phyloP scores from a whole-genome alignment of 2,329 filamentous ascomycete genomes.

The Periglandula ipomoeae region DNA sequence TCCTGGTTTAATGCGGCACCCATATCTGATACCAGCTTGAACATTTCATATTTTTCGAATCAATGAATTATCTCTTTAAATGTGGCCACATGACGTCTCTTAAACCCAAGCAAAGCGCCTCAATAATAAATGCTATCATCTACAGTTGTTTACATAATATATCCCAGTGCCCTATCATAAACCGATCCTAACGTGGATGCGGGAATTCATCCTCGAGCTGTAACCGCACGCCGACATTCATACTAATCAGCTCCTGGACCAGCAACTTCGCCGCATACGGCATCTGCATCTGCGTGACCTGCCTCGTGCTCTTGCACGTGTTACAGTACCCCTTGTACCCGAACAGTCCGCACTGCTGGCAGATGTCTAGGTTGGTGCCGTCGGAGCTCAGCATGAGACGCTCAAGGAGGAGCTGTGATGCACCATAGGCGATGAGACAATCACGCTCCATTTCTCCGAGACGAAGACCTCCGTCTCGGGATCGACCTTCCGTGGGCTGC shows the following conservation, averaged over 20 bases:
- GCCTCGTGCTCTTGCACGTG: constrained; percentile 75
- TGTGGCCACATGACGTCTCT: too few relatives aligned
- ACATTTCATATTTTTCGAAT: too few relatives aligned
- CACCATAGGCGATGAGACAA: constrained; percentile 94
- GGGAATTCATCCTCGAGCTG: constrained; percentile 94
- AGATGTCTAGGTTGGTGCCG: constrained; percentile 84
- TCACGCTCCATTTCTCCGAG: constrained; percentile 98
- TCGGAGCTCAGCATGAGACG: constrained; percentile 92
- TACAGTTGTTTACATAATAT: too few relatives aligned
- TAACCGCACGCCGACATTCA: constrained; percentile 94
- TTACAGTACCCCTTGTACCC: constrained; percentile 93
- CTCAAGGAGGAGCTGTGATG: constrained; percentile 83
- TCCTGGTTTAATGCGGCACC: too few relatives aligned
- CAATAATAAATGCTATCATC: too few relatives aligned
- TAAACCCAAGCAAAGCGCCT: too few relatives aligned
- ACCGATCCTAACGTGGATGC: constrained; percentile 30
- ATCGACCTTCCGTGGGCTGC: constrained; percentile 93
- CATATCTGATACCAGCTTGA: too few relatives aligned
- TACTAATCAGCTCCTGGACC: constrained; percentile 91
- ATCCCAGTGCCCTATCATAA: background rate
- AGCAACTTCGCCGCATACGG: constrained; percentile 95
- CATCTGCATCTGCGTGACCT: constrained; percentile 88
- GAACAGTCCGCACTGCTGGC: constrained; percentile 88
- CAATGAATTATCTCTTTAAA: too few relatives aligned
- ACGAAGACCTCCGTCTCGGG: constrained; percentile 81